A percentile compares a stretch with the other conserved stretches of the same genome.
Conservation (phyloP, 331 rosid genomes). For the Telfairia occidentalis region DNA sequence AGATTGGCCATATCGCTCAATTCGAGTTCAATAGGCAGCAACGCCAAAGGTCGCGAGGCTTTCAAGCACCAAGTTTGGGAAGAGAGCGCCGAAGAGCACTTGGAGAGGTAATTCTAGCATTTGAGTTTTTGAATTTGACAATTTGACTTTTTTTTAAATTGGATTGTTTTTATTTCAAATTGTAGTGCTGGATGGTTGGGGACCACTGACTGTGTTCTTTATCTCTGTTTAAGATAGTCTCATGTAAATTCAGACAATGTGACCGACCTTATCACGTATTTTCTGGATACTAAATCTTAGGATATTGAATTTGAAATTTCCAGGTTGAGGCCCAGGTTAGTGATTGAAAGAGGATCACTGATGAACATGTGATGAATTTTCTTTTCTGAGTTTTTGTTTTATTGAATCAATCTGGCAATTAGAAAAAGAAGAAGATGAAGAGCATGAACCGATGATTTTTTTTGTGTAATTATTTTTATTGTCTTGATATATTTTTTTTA, state of each 20-base stretch:
- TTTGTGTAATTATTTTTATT: too few relatives aligned
- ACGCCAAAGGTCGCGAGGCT: constrained; percentile 68
- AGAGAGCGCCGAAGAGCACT: constrained; percentile 67
- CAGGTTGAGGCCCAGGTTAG: constrained; percentile 55
- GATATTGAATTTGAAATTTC: constrained; percentile 84
- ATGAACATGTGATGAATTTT: too few relatives aligned
- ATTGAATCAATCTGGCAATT: too few relatives aligned
- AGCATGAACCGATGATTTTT: too few relatives aligned
- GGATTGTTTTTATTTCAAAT: not conserved
- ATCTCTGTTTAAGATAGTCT: constrained; percentile 30
- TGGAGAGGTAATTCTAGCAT: constrained; percentile 36
- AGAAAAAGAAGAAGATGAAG: too few relatives aligned
- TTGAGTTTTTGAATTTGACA: not conserved
- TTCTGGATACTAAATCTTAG: constrained; percentile 84
- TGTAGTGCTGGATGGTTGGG: not conserved
- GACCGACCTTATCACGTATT: constrained; percentile 53
- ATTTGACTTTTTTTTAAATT: not conserved
- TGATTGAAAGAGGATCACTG: not conserved
- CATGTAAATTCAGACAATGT: constrained; percentile 52
- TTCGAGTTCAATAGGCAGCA: constrained; percentile 53
- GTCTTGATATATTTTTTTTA: too few relatives aligned
- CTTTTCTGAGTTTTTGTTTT: too few relatives aligned
- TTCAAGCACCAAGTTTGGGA: constrained; percentile 55
- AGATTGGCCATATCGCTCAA: constrained; percentile 66
- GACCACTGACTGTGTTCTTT: not conserved